Percentiles rank a stretch among this genome's conserved stretches.
These are phyloP conservation scores for Coemansia sp. DNA, from an alignment of 192 early-diverging fungal genomes.

Conservation along the genomic window DNA sequence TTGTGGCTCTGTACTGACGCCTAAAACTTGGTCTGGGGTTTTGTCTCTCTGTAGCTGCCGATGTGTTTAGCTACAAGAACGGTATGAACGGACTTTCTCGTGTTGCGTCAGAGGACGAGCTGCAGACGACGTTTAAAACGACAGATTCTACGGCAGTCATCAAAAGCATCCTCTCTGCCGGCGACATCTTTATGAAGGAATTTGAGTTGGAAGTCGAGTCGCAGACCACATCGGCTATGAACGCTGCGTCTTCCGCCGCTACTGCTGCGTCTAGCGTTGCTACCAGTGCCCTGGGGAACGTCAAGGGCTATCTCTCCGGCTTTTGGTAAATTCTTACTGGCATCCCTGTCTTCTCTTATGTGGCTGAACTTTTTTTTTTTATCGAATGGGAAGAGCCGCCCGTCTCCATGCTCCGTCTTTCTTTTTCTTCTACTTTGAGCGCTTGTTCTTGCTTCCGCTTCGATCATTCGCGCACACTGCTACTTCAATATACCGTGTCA, in stretches of 20 bases:
- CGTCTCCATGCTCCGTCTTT: not conserved
- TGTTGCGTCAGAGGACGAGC: constrained; percentile 32
- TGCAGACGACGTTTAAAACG: constrained; percentile 46
- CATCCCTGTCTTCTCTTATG: not conserved
- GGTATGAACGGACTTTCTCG: constrained; percentile 12
- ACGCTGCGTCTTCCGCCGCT: constrained; percentile 33
- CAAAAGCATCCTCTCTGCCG: constrained; percentile 47
- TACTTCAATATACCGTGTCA: constrained; percentile 5
- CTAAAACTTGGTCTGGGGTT: not conserved
- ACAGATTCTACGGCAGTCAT: constrained; percentile 33
- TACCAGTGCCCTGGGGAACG: constrained; percentile 29
- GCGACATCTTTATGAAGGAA: constrained; percentile 19
- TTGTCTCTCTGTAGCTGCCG: constrained; percentile 19
- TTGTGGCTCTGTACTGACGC: not conserved
- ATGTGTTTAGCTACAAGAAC: constrained; percentile 41
- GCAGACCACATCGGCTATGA: constrained; percentile 42
- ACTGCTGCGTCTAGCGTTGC: constrained; percentile 45
- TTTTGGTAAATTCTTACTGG: constrained; percentile 31
- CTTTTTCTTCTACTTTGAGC: not conserved
- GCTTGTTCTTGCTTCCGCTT: not conserved
- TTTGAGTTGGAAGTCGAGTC: constrained; percentile 51
- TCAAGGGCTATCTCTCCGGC: constrained; percentile 41
- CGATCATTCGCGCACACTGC: not conserved
- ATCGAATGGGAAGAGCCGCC: not conserved
- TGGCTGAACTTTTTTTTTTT: not conserved